Evolutionary conservation across 2,329 filamentous ascomycete species (phyloP).

Genomic region (Ilyonectria destructans): DNA sequence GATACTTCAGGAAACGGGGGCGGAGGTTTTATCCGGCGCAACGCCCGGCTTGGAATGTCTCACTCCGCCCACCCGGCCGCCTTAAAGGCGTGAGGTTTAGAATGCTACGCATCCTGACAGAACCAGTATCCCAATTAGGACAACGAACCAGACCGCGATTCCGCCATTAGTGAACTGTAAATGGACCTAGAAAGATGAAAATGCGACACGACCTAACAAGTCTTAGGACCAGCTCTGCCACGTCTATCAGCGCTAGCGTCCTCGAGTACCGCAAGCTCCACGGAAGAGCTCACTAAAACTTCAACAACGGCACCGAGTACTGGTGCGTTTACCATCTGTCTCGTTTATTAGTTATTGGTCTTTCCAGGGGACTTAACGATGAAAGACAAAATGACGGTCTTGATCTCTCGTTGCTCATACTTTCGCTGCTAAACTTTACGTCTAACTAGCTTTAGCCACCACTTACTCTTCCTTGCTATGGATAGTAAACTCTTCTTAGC

Average conservation of each 20-base stretch:
- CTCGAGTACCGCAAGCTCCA: conserved; percentile 34
- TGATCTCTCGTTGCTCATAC: conserved; percentile 41
- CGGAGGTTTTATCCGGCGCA: too few relatives aligned
- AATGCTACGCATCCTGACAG: not conserved
- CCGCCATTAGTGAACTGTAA: conserved; percentile 12
- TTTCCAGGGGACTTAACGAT: conserved; percentile 47
- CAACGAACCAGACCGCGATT: conserved; percentile 6
- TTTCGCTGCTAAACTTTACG: not conserved
- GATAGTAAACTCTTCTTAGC: conserved; percentile 35
- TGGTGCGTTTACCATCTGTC: conserved; percentile 25
- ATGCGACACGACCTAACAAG: not conserved
- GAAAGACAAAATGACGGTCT: conserved; percentile 47
- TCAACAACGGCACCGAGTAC: conserved; percentile 46
- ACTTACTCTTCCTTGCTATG: conserved; percentile 45
- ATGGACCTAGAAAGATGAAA: not conserved
- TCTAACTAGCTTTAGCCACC: conserved; percentile 37
- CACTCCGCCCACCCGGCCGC: not conserved
- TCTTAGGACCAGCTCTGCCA: conserved; percentile 25
- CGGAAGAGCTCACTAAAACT: conserved; percentile 34
- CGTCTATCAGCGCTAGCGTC: conserved; percentile 29
- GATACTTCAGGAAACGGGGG: too few relatives aligned
- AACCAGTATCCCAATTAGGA: not conserved
- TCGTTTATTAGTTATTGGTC: not conserved
- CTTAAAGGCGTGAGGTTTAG: not conserved
- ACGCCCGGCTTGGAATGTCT: not conserved